These are phyloP conservation scores for Jaltomata sinuosa DNA, from an alignment of 257 asterid genomes.

Conservation along the genomic window DNA sequence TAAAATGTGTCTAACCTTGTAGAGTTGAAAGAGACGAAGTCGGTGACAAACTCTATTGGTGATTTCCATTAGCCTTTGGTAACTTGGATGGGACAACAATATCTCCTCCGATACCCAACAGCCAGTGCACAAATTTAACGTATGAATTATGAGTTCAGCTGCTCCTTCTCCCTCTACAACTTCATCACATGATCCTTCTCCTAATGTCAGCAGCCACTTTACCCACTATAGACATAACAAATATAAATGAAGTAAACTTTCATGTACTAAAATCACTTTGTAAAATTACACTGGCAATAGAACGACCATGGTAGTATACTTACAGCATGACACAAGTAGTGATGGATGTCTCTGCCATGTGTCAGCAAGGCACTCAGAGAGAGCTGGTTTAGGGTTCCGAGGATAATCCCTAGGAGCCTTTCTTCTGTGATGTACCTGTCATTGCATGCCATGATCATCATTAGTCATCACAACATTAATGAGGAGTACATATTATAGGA, in stretches of 20 bases:
- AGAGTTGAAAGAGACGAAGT: conserved; percentile 26
- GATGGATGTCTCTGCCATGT: conserved; percentile 52
- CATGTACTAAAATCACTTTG: too few relatives aligned
- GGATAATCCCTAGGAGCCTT: conserved; percentile 28
- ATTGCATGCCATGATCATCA: not conserved
- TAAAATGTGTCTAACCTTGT: conserved; percentile 27
- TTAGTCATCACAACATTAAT: too few relatives aligned
- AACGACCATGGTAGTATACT: too few relatives aligned
- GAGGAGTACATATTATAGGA: too few relatives aligned
- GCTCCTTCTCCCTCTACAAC: conserved; percentile 12
- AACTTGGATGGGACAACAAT: conserved; percentile 28
- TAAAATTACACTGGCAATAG: too few relatives aligned
- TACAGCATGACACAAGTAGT: conserved; percentile 40
- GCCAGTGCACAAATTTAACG: conserved; percentile 21
- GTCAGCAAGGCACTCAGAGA: conserved; percentile 46
- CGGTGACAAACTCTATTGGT: conserved; percentile 28
- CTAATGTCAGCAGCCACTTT: conserved; percentile 45
- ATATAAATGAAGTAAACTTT: too few relatives aligned
- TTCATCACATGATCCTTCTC: conserved; percentile 8
- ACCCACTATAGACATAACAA: conserved; percentile 42
- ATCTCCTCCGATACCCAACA: conserved; percentile 11
- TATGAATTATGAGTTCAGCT: conserved; percentile 47
- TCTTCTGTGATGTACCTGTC: conserved; percentile 28
- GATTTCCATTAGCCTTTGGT: conserved; percentile 28
- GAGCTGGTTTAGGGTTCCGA: conserved; percentile 49